Evolutionary conservation across 78 protist genomes (phyloP).

Genomic region (Dictyostelium citrinum): DNA sequence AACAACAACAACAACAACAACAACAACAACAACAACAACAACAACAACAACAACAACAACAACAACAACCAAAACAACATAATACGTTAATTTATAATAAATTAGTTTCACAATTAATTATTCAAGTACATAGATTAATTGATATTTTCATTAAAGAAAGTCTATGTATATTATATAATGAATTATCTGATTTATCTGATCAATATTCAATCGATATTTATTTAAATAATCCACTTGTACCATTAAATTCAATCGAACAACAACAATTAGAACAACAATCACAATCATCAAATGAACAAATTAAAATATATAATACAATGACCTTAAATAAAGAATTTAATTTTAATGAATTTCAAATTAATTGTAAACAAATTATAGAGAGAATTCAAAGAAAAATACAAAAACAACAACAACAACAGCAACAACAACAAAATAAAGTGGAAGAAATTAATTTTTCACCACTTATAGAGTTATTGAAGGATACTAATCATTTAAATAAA

Average conservation of each 20-base stretch:
- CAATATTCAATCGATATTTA: background rate
- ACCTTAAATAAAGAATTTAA: background rate
- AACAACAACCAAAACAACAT: background rate
- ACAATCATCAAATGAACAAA: background rate
- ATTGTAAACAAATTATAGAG: background rate
- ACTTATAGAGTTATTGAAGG: background rate
- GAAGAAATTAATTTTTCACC: background rate
- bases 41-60: background rate
- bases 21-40: background rate
- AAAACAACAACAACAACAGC: background rate
- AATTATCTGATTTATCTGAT: background rate
- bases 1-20: background rate
- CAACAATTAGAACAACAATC: background rate
- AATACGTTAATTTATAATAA: background rate
- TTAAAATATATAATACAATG: background rate
- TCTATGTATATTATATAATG: background rate
- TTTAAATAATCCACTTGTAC: background rate
- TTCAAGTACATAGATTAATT: background rate
- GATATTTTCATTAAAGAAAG: slow-evolving; percentile 10
- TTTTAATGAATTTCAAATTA: background rate
- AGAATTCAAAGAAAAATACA: background rate
- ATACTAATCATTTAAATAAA: background rate
- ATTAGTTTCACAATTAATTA: background rate
- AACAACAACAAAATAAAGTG: background rate
- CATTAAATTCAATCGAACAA: background rate